Conservation (phyloP, 768 basidiomycete genomes). For the Phaeotremella fagi region DNA sequence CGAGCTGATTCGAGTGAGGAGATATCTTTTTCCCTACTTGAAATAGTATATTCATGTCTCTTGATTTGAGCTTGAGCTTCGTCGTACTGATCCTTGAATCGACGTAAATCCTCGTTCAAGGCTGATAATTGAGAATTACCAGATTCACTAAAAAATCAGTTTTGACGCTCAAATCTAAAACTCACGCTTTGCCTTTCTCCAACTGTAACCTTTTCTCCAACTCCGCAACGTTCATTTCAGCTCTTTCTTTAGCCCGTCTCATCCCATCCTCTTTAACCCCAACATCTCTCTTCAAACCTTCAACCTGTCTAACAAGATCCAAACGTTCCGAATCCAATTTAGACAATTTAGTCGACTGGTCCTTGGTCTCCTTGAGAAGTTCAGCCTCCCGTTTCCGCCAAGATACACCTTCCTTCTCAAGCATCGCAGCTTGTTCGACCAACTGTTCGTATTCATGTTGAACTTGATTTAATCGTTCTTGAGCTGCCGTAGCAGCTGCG, state of each 20-base stretch:
- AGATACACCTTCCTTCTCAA: conserved; percentile 70
- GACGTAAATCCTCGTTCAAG: conserved; percentile 65
- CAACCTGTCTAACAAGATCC: conserved; percentile 61
- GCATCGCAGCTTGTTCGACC: conserved; percentile 75
- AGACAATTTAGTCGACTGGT: conserved; percentile 60
- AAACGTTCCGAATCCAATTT: conserved; percentile 59
- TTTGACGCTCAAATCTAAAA: conserved; percentile 7
- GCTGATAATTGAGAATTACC: conserved; percentile 53
- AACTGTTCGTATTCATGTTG: conserved; percentile 28
- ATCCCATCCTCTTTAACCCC: conserved; percentile 77
- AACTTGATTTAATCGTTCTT: conserved; percentile 18
- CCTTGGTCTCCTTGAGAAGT: conserved; percentile 57
- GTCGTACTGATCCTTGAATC: conserved; percentile 68
- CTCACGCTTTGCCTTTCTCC: conserved; percentile 65
- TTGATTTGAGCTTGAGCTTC: conserved; percentile 75
- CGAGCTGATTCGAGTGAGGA: conserved; percentile 21
- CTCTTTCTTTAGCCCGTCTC: conserved; percentile 65
- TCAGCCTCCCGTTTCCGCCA: conserved; percentile 65
- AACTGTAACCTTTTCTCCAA: conserved; percentile 65
- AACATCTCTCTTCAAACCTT: conserved; percentile 66
- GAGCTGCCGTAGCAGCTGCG: conserved; percentile 49
- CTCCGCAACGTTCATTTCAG: conserved; percentile 62
- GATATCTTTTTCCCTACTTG: conserved; percentile 50
- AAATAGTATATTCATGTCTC: conserved; percentile 70
- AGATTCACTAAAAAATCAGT: conserved; percentile 55